Evolutionary conservation across 306 rosid species (phyloP).

Genomic region (Crataegus laevigata): DNA sequence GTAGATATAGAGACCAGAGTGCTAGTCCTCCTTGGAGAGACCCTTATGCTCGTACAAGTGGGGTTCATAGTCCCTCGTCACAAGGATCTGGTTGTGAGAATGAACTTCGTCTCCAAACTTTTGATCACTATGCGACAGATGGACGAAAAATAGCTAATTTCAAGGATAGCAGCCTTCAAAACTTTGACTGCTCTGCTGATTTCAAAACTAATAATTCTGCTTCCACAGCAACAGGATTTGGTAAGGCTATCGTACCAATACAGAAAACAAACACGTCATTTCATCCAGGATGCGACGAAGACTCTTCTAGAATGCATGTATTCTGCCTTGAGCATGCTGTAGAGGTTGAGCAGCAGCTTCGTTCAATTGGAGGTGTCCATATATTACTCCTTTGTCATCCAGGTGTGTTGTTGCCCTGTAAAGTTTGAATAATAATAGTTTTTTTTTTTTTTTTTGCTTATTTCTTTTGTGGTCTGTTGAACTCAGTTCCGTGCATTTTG

Average conservation of each 20-base stretch:
- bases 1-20: conserved; percentile 29
- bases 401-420: conserved; percentile 43
- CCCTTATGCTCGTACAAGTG: conserved; percentile 22
- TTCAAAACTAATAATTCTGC: conserved; percentile 33
- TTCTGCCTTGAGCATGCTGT: conserved; percentile 96
- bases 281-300: conserved; percentile 54
- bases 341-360: conserved; percentile 87
- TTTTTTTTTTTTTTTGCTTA: background rate
- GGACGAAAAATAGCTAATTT: conserved; percentile 25
- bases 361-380: conserved; percentile 79
- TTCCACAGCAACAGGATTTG: conserved; percentile 36
- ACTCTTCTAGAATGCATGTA: conserved; percentile 89
- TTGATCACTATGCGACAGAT: conserved; percentile 11
- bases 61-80: conserved; percentile 14
- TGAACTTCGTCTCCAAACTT: conserved; percentile 18
- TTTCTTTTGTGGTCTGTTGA: background rate
- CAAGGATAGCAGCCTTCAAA: conserved; percentile 17
- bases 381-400: conserved; percentile 90
- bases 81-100: conserved; percentile 22
- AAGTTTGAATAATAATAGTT: background rate
- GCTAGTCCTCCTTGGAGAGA: conserved; percentile 36
- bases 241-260: conserved; percentile 23
- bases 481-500: background rate
- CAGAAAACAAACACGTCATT: conserved; percentile 35
- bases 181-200: conserved; percentile 32